Base-by-base conservation (phyloP, 805 yeast genomes). In the Wickerhamomyces chaumierensis region DNA sequence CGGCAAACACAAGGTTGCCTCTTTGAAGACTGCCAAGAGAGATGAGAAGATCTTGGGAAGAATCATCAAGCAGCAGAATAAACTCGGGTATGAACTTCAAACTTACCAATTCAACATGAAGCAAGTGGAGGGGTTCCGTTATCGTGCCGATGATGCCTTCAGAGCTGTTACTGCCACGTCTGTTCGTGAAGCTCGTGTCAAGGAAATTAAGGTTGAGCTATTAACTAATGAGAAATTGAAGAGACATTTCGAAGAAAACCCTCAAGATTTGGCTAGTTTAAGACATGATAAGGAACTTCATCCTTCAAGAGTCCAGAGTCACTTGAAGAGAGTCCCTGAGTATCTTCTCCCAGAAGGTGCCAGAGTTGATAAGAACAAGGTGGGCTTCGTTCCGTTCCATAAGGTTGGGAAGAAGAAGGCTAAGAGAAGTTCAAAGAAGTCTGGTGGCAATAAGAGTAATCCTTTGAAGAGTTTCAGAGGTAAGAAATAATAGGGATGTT, bases 101-200 rank as follows among this genome's bases (percentile, higher is more conserved):
- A 96, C 97, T 9, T 92, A 90, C 54, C 81, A 82, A 42, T 92
- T 92, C 57, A 95, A 92, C 56, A 76, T 79, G 74, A 75, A 75
- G 42, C 97, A 92, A 59, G 84, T 92, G 40, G 95, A 92, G 55
- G 92, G 92, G 18, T 92, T 92, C 72, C 75, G 97, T 52, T 92
- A 92, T 60, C 78, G 98, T 69, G 78, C 86, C 65, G 96, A 92
- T 52, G 98, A 92, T 62, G 96, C 95, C 0, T 92, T 90, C 64
- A 75, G 97, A 62, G 83, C 97, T 0, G 94, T 92, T 18, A 92
- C 98, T 0, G 75, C 75, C 41, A 79, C 81, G 9, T 83, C 95
- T 1, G 75, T 92, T 19, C 77, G 96, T 60, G 96, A 92, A 53
- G 97, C 97, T 1, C 74, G 97, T 53, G 72, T 87, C 41, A 82